phyloP scores from a whole-genome alignment of 495 filamentous ascomycete genomes.

The Aspergillus bertholletiae region DNA sequence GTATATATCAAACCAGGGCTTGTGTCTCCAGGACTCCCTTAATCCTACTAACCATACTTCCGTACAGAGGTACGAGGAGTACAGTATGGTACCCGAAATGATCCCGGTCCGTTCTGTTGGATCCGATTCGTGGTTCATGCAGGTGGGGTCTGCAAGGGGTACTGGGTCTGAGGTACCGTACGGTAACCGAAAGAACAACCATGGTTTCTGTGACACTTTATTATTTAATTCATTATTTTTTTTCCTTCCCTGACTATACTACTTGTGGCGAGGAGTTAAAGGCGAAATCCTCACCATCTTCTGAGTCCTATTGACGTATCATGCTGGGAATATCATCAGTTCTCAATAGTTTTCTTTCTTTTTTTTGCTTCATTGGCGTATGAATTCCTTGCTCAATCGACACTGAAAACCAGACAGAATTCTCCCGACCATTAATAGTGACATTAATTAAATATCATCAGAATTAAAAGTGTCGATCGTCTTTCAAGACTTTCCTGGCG shows the following conservation, averaged over 20 bases:
- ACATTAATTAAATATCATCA: not conserved
- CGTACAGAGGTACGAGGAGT: not conserved
- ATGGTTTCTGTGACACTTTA: conserved; percentile 21
- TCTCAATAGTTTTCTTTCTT: too few species aligned
- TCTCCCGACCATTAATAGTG: not conserved
- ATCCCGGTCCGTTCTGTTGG: not conserved
- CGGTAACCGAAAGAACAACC: conserved; percentile 6
- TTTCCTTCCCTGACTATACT: too few species aligned
- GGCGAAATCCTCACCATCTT: too few species aligned
- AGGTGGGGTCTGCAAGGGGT: conserved; percentile 21
- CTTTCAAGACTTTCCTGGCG: conserved; percentile 5
- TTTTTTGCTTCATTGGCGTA: too few species aligned
- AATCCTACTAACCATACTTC: not conserved
- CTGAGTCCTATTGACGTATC: too few species aligned
- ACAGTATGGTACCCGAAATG: conserved; percentile 10
- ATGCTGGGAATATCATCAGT: too few species aligned
- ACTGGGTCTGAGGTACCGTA: conserved; percentile 15
- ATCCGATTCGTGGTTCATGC: conserved; percentile 15
- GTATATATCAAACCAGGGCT: not conserved
- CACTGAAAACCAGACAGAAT: too few species aligned
- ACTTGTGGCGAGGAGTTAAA: too few species aligned
- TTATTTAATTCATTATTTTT: conserved; percentile 6
- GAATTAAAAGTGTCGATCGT: conserved; percentile 11
- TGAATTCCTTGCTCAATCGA: too few species aligned
- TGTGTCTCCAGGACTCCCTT: not conserved